Conservation (phyloP, 73 alveolate species). For the Diophrys appendiculata region DNA sequence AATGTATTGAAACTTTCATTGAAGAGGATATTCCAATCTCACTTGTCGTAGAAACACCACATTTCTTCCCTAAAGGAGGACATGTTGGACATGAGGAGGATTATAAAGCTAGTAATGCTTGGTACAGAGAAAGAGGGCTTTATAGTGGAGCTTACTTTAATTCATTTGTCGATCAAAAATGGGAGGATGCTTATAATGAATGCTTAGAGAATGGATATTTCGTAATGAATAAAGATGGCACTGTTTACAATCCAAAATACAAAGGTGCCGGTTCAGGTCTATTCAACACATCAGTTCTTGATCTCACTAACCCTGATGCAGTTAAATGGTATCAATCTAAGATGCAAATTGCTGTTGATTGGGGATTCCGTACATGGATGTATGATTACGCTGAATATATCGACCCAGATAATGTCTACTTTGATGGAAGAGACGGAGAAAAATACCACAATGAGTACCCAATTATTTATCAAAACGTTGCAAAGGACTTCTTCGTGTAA, state of each 20-base stretch:
- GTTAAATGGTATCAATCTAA: neutral
- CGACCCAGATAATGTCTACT: neutral
- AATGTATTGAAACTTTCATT: neutral
- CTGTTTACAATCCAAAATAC: neutral
- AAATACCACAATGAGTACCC: neutral
- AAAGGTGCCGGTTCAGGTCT: neutral
- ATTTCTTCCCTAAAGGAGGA: neutral
- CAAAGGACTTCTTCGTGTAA: neutral
- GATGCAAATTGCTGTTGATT: neutral
- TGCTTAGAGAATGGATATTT: neutral
- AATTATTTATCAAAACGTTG: neutral
- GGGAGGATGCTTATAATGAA: neutral
- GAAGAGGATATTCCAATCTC: conserved; percentile 3
- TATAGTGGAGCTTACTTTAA: neutral
- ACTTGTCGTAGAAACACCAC: neutral
- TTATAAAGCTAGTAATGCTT: neutral
- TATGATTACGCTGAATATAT: neutral
- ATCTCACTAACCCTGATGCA: neutral
- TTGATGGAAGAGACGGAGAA: neutral
- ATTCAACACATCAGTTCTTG: neutral
- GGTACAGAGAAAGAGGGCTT: neutral
- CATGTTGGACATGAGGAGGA: neutral
- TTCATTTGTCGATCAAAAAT: neutral
- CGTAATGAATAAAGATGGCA: neutral
- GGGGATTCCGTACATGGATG: neutral